Conservation (phyloP, 768 basidiomycete genomes). For the Cantharellus cinnabarinus region DNA sequence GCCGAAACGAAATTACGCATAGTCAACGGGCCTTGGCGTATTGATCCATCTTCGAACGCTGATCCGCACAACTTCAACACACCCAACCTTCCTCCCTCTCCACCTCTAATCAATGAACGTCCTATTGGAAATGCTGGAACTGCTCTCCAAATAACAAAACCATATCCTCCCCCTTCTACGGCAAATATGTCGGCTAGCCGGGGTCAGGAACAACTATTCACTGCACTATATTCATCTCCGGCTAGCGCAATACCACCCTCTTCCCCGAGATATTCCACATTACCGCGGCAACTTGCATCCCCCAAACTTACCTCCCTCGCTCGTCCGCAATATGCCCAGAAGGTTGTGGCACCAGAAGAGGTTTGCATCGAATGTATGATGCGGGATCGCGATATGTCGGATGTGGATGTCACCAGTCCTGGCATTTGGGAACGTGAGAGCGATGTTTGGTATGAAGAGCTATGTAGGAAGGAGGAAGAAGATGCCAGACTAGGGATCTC, state of each 20-base stretch:
- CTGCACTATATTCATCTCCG: no score
- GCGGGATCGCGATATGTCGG: slow-evolving; percentile 96
- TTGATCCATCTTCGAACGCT: neutral
- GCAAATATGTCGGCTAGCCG: no score
- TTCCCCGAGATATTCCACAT: neutral
- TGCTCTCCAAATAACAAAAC: neutral
- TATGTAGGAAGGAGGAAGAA: slow-evolving; percentile 48
- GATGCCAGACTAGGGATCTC: slow-evolving; percentile 25
- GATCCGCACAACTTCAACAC: neutral
- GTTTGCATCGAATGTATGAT: slow-evolving; percentile 94
- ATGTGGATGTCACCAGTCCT: slow-evolving; percentile 69
- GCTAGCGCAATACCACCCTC: neutral
- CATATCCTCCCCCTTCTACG: neutral
- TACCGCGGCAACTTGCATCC: neutral
- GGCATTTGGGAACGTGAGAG: slow-evolving; percentile 86
- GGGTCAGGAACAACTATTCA: no score
- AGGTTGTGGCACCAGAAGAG: slow-evolving; percentile 25
- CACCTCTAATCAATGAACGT: neutral
- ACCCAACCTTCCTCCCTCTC: neutral
- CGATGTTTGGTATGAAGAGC: slow-evolving; percentile 61
- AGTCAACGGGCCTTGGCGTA: neutral
- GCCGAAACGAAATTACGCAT: neutral
- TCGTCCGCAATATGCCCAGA: neutral
- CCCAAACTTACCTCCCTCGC: neutral
- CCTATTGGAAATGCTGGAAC: neutral